A percentile compares a stretch with the other conserved stretches of the same genome.
These are phyloP conservation scores for Rhizopus microsporus DNA, from an alignment of 371 early-diverging fungal genomes.

Conservation along the genomic window DNA sequence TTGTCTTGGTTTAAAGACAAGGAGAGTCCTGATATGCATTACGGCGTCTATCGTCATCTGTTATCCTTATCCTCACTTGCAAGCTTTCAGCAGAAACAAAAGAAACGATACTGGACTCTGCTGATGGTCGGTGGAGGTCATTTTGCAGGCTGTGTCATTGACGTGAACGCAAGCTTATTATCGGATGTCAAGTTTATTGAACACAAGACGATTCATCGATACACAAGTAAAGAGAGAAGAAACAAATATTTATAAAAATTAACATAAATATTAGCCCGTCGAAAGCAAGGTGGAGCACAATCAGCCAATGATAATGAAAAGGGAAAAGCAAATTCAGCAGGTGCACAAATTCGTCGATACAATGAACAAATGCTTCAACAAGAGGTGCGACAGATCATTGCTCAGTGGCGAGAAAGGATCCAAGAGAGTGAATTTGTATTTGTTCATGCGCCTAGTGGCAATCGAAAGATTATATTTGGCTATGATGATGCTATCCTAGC, in stretches of 20 bases:
- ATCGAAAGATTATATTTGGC: slow-evolving; percentile 59
- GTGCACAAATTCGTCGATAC: slow-evolving; percentile 85
- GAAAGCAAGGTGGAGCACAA: slow-evolving; percentile 96
- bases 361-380: slow-evolving; percentile 81
- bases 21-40: slow-evolving; percentile 26
- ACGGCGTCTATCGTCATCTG: slow-evolving; percentile 64
- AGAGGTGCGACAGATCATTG: slow-evolving; percentile 75
- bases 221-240: slow-evolving; percentile 68
- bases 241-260: not conserved
- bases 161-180: slow-evolving; percentile 58
- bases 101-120: slow-evolving; percentile 72
- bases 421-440: slow-evolving; percentile 61
- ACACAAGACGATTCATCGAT: slow-evolving; percentile 92
- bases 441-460: slow-evolving; percentile 67
- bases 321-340: slow-evolving; percentile 89
- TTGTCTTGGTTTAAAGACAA: slow-evolving; percentile 53
- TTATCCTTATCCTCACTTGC: slow-evolving; percentile 17
- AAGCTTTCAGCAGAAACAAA: slow-evolving; percentile 17
- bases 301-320: slow-evolving; percentile 77
- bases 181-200: slow-evolving; percentile 44
- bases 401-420: slow-evolving; percentile 67
- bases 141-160: slow-evolving; percentile 89
- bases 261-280: slow-evolving; percentile 55
- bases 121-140: slow-evolving; percentile 85
- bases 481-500: slow-evolving; percentile 66